Evolutionary conservation across 768 basidiomycete species (phyloP).

Genomic region (Paxillus ammoniavirescens): DNA sequence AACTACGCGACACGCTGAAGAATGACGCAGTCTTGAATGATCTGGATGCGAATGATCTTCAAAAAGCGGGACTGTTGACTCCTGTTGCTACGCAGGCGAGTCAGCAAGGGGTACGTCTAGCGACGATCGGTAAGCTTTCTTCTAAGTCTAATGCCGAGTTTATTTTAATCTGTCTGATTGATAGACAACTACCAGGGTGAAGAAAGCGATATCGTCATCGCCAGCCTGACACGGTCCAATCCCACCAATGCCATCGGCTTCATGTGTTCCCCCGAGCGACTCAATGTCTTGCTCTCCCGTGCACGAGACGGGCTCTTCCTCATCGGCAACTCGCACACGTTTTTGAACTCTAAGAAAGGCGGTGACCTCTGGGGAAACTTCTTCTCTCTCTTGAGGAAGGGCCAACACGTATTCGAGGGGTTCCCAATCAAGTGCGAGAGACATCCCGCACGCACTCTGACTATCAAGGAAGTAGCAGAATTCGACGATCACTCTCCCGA

Average conservation of each 20-base stretch:
- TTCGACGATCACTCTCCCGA: conserved; percentile 59
- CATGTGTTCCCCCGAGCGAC: conserved; percentile 66
- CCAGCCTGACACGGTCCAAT: conserved; percentile 63
- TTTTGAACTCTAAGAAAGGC: conserved; percentile 53
- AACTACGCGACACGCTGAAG: conserved; percentile 44
- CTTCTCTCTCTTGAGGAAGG: conserved; percentile 41
- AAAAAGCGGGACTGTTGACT: conserved; percentile 53
- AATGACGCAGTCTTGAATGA: conserved; percentile 58
- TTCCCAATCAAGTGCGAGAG: conserved; percentile 58
- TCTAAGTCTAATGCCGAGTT: background rate
- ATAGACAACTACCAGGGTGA: conserved; percentile 79
- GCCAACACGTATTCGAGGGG: conserved; percentile 54
- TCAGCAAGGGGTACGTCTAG: conserved; percentile 44
- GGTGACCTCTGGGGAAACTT: conserved; percentile 49
- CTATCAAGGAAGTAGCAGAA: conserved; percentile 40
- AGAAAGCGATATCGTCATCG: conserved; percentile 67
- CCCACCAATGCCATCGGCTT: conserved; percentile 58
- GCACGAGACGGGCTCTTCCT: conserved; percentile 65
- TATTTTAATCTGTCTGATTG: background rate
- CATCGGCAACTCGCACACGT: conserved; percentile 66
- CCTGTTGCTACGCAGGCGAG: conserved; percentile 42
- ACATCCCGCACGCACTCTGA: conserved; percentile 42
- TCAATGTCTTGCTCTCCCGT: conserved; percentile 73
- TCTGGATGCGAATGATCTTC: conserved; percentile 57
- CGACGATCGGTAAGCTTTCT: conserved; percentile 57